A percentile compares a stretch with the other conserved stretches of the same genome.
These are phyloP conservation scores for Penicillium sp. DNA, from an alignment of 2,329 filamentous ascomycete genomes.

Conservation along the genomic window DNA sequence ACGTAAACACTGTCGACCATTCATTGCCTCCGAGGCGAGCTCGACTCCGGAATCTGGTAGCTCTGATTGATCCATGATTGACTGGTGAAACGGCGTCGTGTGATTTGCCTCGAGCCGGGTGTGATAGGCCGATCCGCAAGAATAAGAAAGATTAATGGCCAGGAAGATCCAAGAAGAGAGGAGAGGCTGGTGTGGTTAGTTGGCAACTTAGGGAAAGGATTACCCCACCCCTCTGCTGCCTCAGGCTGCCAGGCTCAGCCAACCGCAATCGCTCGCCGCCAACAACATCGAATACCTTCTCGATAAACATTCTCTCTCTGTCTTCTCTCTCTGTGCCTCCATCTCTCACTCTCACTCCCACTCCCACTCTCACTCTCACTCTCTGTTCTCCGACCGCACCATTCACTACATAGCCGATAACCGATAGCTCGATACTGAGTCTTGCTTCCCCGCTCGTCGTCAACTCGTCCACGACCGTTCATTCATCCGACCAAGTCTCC, in stretches of 20 bases:
- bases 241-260: neutral
- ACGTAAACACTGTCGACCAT: neutral
- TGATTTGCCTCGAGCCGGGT: neutral
- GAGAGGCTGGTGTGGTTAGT: too few species aligned
- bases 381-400: too few species aligned
- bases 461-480: too few species aligned
- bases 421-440: too few species aligned
- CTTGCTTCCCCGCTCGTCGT: too few species aligned
- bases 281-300: neutral
- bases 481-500: too few species aligned
- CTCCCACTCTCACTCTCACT: too few species aligned
- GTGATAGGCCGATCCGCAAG: neutral
- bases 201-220: neutral
- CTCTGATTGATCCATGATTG: neutral
- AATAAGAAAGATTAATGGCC: neutral
- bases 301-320: neutral
- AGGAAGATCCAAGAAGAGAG: neutral
- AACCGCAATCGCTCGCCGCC: neutral
- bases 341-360: neutral
- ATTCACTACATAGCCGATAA: too few species aligned
- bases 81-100: neutral
- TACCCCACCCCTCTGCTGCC: neutral
- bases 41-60: neutral
- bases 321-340: neutral
- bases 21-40: neutral